Conservation (phyloP, 208 protist species). For the Endotrypanum monterogeii region DNA sequence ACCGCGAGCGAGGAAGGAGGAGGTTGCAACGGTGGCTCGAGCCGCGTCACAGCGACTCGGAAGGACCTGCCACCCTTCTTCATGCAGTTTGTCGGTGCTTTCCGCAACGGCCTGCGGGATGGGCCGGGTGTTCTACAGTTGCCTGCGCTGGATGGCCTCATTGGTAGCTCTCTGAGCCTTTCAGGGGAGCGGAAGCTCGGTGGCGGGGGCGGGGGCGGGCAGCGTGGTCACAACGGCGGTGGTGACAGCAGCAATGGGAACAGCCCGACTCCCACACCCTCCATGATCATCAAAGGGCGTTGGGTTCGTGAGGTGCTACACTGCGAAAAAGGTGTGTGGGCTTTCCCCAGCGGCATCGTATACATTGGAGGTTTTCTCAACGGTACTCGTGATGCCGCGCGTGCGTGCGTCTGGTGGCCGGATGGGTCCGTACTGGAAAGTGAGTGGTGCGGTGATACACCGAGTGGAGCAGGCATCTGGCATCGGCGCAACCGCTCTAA, state of each 20-base stretch:
- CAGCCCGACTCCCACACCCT: slow-evolving; percentile 18
- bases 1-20: not conserved
- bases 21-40: not conserved
- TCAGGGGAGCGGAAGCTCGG: slow-evolving; percentile 10
- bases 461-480: slow-evolving; percentile 60
- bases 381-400: slow-evolving; percentile 36
- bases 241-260: not conserved
- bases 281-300: slow-evolving; percentile 57
- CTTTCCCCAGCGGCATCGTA: slow-evolving; percentile 74
- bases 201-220: slow-evolving; percentile 2
- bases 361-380: slow-evolving; percentile 71
- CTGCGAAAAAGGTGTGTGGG: slow-evolving; percentile 59
- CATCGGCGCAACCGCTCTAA: slow-evolving; percentile 52
- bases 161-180: slow-evolving; percentile 20
- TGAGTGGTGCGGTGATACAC: slow-evolving; percentile 57
- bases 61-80: slow-evolving; percentile 16
- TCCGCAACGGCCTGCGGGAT: slow-evolving; percentile 62
- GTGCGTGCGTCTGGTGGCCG: slow-evolving; percentile 54
- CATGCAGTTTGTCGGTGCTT: slow-evolving; percentile 84
- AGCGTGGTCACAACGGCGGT: not conserved
- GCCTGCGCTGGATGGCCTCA: slow-evolving; percentile 34
- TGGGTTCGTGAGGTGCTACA: slow-evolving; percentile 70
- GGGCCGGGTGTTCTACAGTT: slow-evolving; percentile 75
- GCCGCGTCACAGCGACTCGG: not conserved
- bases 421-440: slow-evolving; percentile 81